Evolutionary conservation across 2,329 filamentous ascomycete genomes (phyloP).

Genomic region (Alternaria novae-zelandiae): DNA sequence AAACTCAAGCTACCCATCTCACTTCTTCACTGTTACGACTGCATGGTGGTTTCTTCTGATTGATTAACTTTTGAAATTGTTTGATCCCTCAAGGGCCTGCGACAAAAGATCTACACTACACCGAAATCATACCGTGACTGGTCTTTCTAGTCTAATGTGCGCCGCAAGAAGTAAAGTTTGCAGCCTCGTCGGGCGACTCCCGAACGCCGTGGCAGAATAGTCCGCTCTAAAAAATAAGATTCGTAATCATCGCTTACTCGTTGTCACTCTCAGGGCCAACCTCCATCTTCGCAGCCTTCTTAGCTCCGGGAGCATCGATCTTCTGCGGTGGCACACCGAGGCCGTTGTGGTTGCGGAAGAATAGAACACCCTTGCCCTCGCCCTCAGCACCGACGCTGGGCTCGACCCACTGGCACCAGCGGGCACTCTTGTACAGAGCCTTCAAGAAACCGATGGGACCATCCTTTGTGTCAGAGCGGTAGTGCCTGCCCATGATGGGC

Average conservation of each 20-base stretch:
- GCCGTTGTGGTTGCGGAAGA: slow-evolving; percentile 95
- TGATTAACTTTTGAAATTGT: not conserved
- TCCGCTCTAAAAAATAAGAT: slow-evolving; percentile 26
- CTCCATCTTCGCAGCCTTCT: slow-evolving; percentile 45
- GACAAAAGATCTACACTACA: slow-evolving; percentile 19
- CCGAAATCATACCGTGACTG: slow-evolving; percentile 14
- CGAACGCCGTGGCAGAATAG: slow-evolving; percentile 28
- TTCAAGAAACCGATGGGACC: slow-evolving; percentile 82
- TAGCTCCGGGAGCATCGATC: slow-evolving; percentile 29
- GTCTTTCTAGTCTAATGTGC: slow-evolving; percentile 21
- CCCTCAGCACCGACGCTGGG: slow-evolving; percentile 81
- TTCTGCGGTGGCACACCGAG: slow-evolving; percentile 64
- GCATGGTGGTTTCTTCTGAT: not conserved
- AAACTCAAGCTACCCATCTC: not conserved
- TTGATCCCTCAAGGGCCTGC: slow-evolving; percentile 2
- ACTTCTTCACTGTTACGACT: not conserved
- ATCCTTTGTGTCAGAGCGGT: slow-evolving; percentile 79
- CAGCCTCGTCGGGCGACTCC: slow-evolving; percentile 10
- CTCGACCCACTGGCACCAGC: slow-evolving; percentile 98
- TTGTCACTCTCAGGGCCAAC: slow-evolving; percentile 41
- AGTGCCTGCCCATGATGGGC: slow-evolving; percentile 93
- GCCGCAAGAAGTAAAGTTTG: slow-evolving; percentile 19
- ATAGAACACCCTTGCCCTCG: slow-evolving; percentile 82
- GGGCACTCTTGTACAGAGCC: slow-evolving; percentile 79
- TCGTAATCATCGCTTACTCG: slow-evolving; percentile 31